Evolutionary conservation across 345 rosid species (phyloP).

Genomic region (Populus euphratica): DNA sequence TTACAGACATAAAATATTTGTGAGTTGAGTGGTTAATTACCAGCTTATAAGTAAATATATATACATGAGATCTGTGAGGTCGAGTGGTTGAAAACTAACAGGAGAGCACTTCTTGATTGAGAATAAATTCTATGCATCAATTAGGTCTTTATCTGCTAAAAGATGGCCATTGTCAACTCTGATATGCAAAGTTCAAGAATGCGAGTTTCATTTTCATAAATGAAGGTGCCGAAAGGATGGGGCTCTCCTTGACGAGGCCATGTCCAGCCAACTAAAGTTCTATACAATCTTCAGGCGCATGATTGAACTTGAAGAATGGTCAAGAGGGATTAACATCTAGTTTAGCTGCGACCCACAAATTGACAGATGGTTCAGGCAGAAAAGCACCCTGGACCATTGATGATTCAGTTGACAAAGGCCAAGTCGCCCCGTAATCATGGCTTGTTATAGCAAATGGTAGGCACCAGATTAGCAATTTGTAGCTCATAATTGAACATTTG

Average conservation of each 20-base stretch:
- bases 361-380: slow-evolving; percentile 13
- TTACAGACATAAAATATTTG: neutral
- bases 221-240: slow-evolving; percentile 1
- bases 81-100: neutral
- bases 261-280: slow-evolving; percentile 14
- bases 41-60: neutral
- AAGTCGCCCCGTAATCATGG: neutral
- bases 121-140: neutral
- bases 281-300: slow-evolving; percentile 17
- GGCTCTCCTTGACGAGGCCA: slow-evolving; percentile 7
- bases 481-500: neutral
- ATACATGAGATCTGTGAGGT: neutral
- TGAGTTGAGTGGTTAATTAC: neutral
- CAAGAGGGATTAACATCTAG: neutral
- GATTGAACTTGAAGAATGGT: slow-evolving; percentile 9
- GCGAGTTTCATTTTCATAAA: slow-evolving; percentile 1
- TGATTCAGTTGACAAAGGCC: neutral
- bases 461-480: neutral
- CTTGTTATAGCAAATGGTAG: slow-evolving; percentile 1
- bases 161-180: slow-evolving; percentile 5
- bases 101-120: slow-evolving; percentile 13
- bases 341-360: slow-evolving; percentile 11
- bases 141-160: slow-evolving; percentile 1
- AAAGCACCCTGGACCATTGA: slow-evolving; percentile 14
- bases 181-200: neutral